phyloP scores from a whole-genome alignment of 441 rosid genomes.

The Populus trichocarpa region DNA sequence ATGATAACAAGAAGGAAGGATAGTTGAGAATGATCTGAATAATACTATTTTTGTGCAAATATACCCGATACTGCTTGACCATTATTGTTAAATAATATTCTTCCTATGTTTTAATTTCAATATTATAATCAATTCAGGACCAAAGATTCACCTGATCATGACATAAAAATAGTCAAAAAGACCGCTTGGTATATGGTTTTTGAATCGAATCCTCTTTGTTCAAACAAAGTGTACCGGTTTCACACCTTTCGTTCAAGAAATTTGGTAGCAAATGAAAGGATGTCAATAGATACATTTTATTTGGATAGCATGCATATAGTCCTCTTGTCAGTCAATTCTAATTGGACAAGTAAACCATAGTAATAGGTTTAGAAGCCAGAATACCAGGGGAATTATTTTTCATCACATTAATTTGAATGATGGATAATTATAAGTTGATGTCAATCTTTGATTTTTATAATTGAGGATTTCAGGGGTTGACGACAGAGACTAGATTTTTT shows the following conservation, averaged over 20 bases:
- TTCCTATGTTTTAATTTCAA: background rate
- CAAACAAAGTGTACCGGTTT: background rate
- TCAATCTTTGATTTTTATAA: no score
- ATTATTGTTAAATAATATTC: background rate
- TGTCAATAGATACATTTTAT: background rate
- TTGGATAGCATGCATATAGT: background rate
- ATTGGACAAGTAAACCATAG: no score
- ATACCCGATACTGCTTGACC: background rate
- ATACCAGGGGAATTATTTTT: no score
- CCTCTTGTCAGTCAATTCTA: background rate
- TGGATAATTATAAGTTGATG: no score
- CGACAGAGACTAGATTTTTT: no score
- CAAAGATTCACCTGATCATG: background rate
- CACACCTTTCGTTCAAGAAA: background rate
- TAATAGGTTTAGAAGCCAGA: background rate
- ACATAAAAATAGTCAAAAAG: background rate
- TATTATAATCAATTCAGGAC: background rate
- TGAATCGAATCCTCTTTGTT: background rate
- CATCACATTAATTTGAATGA: no score
- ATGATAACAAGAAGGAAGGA: no score
- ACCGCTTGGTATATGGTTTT: background rate
- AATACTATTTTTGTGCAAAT: background rate
- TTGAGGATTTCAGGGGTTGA: rapidly evolving
- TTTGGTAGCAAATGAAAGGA: background rate
- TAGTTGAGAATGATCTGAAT: no score